Base-by-base conservation (phyloP, 495 filamentous ascomycete species). In the Xylaria castorea region DNA sequence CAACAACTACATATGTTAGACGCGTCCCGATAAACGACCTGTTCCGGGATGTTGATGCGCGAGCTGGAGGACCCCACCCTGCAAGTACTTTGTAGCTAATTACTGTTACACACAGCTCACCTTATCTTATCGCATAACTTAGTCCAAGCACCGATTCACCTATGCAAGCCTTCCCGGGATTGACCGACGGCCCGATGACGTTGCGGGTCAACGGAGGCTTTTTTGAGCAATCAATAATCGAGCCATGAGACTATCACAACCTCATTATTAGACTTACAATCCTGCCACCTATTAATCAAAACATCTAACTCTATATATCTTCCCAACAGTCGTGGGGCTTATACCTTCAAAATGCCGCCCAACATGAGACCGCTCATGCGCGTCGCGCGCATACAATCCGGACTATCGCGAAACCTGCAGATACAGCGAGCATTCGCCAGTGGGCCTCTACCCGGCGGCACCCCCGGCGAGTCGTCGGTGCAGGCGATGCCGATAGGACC, bases 361-460 rank as follows among this genome's bases (percentile, higher is more conserved):
- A 75, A 76, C 40, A 74, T 73, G 67, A 74, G 61, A 64, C 53
- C 78, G 3, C 60, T 80, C 11, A 71, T 80, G 71, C 73, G 74
- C 44, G 73, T 75, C 38, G 75, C 76, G n/a, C 73, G 75, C 63
- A 75, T 78, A n/a, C 70, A 77, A 40, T 74, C 72, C 30, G 48
- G 46, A 9, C 30, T 73, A 25, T 71, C 71, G 55, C 76, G 74
- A 40, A 72, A 66, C 60, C 61, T 71, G 8, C 74, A 65, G n/a
- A 14, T 69, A 12, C 74, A 71, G 66, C 76, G 76, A 0, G 64
- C 70, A 38, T 76, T 78, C 73, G 73, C 73, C 42, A 74, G 76
- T 44, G 75, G 74, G 34, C 50, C 73, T 32, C 75, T 79, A 1
- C 74, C 77, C 5, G 77, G 77, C 60, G 78, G 76, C 55, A 74